phyloP scores from a whole-genome alignment of 2,329 filamentous ascomycete genomes.

The Colletotrichum abscissum region DNA sequence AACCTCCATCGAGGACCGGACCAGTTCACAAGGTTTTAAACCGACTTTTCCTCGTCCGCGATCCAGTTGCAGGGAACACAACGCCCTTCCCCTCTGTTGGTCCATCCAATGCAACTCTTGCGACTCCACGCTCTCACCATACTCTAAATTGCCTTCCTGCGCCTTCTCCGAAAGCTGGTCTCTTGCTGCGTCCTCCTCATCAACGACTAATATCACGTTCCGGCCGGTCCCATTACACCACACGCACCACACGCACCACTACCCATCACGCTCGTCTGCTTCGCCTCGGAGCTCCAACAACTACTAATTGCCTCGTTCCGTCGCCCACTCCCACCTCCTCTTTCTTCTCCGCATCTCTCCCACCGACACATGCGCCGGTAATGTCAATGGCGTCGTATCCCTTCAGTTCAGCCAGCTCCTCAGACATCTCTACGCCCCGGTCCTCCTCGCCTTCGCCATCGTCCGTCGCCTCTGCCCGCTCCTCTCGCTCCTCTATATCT shows the following conservation, averaged over 20 bases:
- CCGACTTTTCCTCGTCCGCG: slow-evolving; percentile 48
- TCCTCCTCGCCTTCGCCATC: slow-evolving; percentile 62
- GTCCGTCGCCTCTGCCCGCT: slow-evolving; percentile 58
- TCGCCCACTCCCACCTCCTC: slow-evolving; percentile 34
- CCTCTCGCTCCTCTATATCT: slow-evolving; percentile 62
- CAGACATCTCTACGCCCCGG: slow-evolving; percentile 66
- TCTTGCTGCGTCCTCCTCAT: background rate
- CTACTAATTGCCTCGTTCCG: slow-evolving; percentile 35
- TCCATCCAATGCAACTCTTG: slow-evolving; percentile 31
- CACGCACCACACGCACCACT: slow-evolving; percentile 7
- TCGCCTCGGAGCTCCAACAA: slow-evolving; percentile 30
- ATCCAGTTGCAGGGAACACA: slow-evolving; percentile 31
- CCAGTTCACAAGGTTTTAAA: slow-evolving; percentile 42
- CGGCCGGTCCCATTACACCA: slow-evolving; percentile 34
- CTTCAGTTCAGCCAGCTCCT: slow-evolving; percentile 58
- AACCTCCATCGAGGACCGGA: slow-evolving; percentile 27
- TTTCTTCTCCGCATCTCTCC: slow-evolving; percentile 34
- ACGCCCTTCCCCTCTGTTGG: slow-evolving; percentile 30
- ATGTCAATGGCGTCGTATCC: slow-evolving; percentile 43
- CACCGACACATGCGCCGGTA: slow-evolving; percentile 35
- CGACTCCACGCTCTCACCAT: slow-evolving; percentile 33
- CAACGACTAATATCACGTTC: slow-evolving; percentile 15
- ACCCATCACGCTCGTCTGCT: slow-evolving; percentile 17
- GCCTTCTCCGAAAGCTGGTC: slow-evolving; percentile 27
- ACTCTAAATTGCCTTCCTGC: slow-evolving; percentile 33